Percentiles rank a stretch among this genome's conserved stretches.
phyloP scores from a whole-genome alignment of 345 rosid genomes.

The Clausena lansium region DNA sequence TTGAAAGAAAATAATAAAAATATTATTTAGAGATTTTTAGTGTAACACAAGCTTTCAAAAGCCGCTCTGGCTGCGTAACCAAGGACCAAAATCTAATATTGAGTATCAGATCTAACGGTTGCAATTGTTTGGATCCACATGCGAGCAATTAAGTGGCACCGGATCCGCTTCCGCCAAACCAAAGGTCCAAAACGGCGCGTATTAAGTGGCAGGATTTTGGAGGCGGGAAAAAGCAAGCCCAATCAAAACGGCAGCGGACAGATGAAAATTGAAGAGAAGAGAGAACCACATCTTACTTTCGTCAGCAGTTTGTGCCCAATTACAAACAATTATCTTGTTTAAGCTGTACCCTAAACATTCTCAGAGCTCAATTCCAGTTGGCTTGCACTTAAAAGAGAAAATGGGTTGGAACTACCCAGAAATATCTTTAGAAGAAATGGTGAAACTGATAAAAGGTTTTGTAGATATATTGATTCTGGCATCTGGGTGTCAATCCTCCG shows the following conservation, averaged over 20 bases:
- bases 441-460: slow-evolving; percentile 66
- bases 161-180: no score
- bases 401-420: slow-evolving; percentile 78
- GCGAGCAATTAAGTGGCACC: no score
- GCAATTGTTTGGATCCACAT: no score
- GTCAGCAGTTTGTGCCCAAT: no score
- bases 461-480: slow-evolving; percentile 70
- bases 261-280: background rate
- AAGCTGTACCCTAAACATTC: background rate
- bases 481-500: slow-evolving; percentile 82
- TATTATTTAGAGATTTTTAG: no score
- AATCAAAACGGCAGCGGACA: background rate
- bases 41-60: no score
- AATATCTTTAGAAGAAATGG: slow-evolving; percentile 51
- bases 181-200: background rate
- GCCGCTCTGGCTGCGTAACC: no score
- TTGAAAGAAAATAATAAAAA: no score
- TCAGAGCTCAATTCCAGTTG: background rate
- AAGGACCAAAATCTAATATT: no score
- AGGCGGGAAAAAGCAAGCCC: background rate
- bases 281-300: no score
- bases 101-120: no score
- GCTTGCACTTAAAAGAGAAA: background rate
- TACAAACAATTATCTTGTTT: no score
- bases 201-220: background rate